phyloP scores from a whole-genome alignment of 768 basidiomycete species.

The Xerocomellus amylosporus region DNA sequence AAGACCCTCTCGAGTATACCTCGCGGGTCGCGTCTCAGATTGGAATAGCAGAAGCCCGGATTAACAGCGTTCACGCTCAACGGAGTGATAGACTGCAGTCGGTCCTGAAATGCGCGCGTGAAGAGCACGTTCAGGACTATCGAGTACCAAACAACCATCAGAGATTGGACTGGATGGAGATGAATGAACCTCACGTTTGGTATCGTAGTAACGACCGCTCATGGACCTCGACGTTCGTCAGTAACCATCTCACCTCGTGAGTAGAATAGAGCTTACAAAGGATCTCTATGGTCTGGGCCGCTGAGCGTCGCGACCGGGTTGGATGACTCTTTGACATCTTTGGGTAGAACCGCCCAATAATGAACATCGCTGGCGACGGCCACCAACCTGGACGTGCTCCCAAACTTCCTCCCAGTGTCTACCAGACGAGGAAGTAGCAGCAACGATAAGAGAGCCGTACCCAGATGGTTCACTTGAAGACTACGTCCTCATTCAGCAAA shows the following conservation, averaged over 20 bases:
- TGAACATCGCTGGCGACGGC: slow-evolving; percentile 33
- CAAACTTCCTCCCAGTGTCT: slow-evolving; percentile 23
- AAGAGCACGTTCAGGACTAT: slow-evolving; percentile 34
- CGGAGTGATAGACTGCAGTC: slow-evolving; percentile 17
- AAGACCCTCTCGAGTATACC: background rate
- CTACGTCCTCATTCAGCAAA: slow-evolving; percentile 5
- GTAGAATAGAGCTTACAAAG: slow-evolving; percentile 2
- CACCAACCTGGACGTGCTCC: slow-evolving; percentile 27
- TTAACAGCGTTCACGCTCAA: slow-evolving; percentile 25
- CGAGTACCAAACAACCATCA: background rate
- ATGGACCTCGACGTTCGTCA: slow-evolving; percentile 12
- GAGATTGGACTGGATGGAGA: too few relatives aligned
- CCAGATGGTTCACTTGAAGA: slow-evolving; percentile 37
- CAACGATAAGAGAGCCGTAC: slow-evolving; percentile 32
- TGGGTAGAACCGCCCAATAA: slow-evolving; percentile 13
- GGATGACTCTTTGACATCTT: slow-evolving; percentile 19
- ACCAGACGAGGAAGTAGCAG: slow-evolving; percentile 33
- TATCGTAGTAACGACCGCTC: slow-evolving; percentile 18
- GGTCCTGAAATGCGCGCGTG: slow-evolving; percentile 24
- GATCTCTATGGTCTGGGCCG: slow-evolving; percentile 18
- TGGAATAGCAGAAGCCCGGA: slow-evolving; percentile 34
- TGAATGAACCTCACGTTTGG: slow-evolving; percentile 25
- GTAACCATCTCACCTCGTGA: background rate
- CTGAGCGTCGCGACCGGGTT: slow-evolving; percentile 28
- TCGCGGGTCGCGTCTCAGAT: slow-evolving; percentile 12